phyloP scores from a whole-genome alignment of 192 early-diverging fungal genomes.

The Linnemannia zychae region DNA sequence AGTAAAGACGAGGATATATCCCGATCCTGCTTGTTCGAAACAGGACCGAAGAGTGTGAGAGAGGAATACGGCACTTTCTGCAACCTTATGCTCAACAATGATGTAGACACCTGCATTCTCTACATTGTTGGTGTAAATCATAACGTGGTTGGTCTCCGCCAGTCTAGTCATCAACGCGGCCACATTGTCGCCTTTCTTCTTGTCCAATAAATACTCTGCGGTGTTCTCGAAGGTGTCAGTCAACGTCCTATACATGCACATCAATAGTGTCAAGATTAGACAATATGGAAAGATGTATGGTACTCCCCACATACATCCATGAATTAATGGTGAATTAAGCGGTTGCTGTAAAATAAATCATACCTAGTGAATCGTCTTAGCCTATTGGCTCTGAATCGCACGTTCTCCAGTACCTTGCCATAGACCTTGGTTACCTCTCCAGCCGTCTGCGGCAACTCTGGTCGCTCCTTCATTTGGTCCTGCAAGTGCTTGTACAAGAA shows the following conservation, averaged over 20 bases:
- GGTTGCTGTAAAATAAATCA: background rate
- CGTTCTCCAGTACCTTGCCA: conserved; percentile 72
- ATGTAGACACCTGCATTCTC: conserved; percentile 80
- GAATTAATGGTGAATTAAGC: background rate
- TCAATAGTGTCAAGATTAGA: background rate
- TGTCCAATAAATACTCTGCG: conserved; percentile 79
- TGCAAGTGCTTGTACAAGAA: conserved; percentile 66
- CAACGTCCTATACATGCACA: conserved; percentile 55
- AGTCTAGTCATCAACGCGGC: conserved; percentile 72
- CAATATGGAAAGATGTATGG: background rate
- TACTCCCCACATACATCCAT: background rate
- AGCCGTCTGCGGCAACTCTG: conserved; percentile 40
- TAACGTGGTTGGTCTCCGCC: conserved; percentile 77
- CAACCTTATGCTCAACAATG: conserved; percentile 77
- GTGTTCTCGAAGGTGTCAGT: conserved; percentile 77
- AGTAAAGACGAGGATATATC: conserved; percentile 72
- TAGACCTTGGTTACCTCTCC: conserved; percentile 68
- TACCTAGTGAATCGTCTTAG: conserved; percentile 74
- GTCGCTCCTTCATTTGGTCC: conserved; percentile 54
- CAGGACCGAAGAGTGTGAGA: conserved; percentile 68
- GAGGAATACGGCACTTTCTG: conserved; percentile 64
- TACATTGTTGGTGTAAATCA: conserved; percentile 79
- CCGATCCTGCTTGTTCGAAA: conserved; percentile 52
- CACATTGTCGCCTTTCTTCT: conserved; percentile 60
- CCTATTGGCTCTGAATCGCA: conserved; percentile 74